phyloP scores from a whole-genome alignment of 441 rosid species.

The Eruca vesicaria region DNA sequence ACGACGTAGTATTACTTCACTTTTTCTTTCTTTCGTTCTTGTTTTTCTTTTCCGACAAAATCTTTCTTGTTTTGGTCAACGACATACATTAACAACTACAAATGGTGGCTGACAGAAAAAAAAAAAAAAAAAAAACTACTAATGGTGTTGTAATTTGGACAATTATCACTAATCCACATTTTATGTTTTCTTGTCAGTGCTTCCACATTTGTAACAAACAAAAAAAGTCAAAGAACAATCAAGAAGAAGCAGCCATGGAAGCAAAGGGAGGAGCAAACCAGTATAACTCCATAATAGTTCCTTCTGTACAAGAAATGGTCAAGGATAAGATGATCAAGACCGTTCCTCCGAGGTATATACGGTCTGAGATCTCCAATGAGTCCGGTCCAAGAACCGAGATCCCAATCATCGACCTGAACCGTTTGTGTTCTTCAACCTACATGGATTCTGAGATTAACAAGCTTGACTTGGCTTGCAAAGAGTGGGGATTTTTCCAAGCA shows the following conservation, averaged over 20 bases:
- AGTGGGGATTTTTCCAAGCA: constrained; percentile 65
- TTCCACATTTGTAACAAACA: background rate
- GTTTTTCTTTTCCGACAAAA: too few relatives aligned
- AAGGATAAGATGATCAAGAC: constrained; percentile 2
- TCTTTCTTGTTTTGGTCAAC: too few relatives aligned
- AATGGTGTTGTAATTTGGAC: background rate
- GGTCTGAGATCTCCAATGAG: background rate
- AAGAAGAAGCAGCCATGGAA: constrained; percentile 5
- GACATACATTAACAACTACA: background rate
- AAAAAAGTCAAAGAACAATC: background rate
- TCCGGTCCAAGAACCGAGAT: background rate
- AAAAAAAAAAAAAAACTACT: too few relatives aligned
- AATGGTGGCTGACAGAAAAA: too few relatives aligned
- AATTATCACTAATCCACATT: background rate
- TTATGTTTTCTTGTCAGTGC: background rate
- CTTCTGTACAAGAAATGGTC: constrained; percentile 24
- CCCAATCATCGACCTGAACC: constrained; percentile 14
- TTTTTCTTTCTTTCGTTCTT: too few relatives aligned
- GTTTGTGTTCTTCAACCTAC: background rate
- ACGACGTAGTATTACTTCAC: background rate
- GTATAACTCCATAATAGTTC: constrained; percentile 10
- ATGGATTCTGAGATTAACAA: constrained; percentile 29
- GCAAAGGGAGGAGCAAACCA: background rate
- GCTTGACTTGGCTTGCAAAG: constrained; percentile 48
- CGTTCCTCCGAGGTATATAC: constrained; percentile 23